Conservation (phyloP, 2,329 filamentous ascomycete genomes). For the Zymoseptoria crescenta region DNA sequence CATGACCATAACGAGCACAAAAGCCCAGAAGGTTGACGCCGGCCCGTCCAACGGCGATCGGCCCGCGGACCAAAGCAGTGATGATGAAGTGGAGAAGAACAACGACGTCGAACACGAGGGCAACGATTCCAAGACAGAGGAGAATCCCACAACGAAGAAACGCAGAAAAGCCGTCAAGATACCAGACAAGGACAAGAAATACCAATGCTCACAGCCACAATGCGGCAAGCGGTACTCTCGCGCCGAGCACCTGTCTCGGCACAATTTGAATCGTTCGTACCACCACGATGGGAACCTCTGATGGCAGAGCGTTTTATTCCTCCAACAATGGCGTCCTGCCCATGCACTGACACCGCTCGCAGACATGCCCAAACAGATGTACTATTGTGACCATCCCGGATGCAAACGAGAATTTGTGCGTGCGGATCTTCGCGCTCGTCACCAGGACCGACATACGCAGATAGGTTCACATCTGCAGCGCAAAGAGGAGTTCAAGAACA, state of each 20-base stretch:
- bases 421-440: conserved; percentile 76
- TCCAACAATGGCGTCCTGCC: background rate
- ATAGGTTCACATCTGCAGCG: conserved; percentile 69
- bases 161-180: conserved; percentile 9
- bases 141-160: conserved; percentile 28
- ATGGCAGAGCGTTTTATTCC: background rate
- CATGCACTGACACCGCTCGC: conserved; percentile 6
- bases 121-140: conserved; percentile 14
- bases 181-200: conserved; percentile 54
- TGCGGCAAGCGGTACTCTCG: conserved; percentile 96
- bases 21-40: conserved; percentile 2
- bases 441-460: conserved; percentile 43
- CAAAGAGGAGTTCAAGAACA: conserved; percentile 59
- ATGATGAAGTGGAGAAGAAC: conserved; percentile 13
- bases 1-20: conserved; percentile 7
- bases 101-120: conserved; percentile 22
- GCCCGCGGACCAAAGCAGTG: conserved; percentile 7
- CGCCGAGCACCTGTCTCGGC: conserved; percentile 91
- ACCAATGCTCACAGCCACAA: conserved; percentile 65
- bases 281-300: background rate
- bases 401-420: conserved; percentile 88
- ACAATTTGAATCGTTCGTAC: conserved; percentile 81
- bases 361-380: conserved; percentile 93
- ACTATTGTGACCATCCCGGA: conserved; percentile 84
- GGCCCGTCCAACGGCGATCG: conserved; percentile 7